Evolutionary conservation across 2,329 filamentous ascomycete genomes (phyloP).

Genomic region (Penicillium sp.): DNA sequence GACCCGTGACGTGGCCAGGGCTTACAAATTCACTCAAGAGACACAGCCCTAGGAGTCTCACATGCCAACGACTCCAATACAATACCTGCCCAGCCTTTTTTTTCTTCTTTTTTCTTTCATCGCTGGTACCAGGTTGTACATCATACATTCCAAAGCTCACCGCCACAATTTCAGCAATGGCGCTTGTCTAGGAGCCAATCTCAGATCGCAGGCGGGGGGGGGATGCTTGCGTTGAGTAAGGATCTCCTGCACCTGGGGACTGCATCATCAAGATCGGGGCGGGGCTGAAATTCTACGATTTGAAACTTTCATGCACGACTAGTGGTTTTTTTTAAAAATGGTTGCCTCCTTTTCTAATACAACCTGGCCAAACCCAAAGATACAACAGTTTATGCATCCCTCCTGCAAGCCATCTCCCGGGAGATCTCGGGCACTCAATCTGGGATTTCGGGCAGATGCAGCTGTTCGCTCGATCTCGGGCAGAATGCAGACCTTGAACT

Average conservation of each 20-base stretch:
- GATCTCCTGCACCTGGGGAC: not conserved
- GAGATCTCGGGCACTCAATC: slow-evolving; percentile 6
- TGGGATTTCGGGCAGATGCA: not conserved
- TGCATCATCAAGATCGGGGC: slow-evolving; percentile 1
- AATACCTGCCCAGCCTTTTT: not conserved
- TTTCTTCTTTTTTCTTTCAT: not conserved
- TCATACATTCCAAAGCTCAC: slow-evolving; percentile 1
- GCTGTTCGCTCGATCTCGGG: not conserved
- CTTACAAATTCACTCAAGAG: not conserved
- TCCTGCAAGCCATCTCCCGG: slow-evolving; percentile 6
- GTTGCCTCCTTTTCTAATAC: not conserved
- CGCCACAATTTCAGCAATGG: slow-evolving; percentile 1
- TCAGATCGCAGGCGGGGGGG: not conserved
- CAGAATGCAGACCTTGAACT: not conserved
- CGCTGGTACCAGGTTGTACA: not conserved
- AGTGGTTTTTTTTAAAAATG: not conserved
- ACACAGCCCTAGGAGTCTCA: not conserved
- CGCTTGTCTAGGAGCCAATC: slow-evolving; percentile 4
- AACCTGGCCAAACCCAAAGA: not conserved
- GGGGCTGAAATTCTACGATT: slow-evolving; percentile 1
- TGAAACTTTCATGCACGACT: slow-evolving; percentile 6
- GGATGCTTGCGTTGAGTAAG: not conserved
- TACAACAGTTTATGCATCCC: not conserved
- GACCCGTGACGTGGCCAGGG: not conserved
- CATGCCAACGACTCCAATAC: not conserved